These are phyloP conservation scores for Podosphaera xanthii DNA, from an alignment of 2,329 filamentous ascomycete species.

Conservation along the genomic window DNA sequence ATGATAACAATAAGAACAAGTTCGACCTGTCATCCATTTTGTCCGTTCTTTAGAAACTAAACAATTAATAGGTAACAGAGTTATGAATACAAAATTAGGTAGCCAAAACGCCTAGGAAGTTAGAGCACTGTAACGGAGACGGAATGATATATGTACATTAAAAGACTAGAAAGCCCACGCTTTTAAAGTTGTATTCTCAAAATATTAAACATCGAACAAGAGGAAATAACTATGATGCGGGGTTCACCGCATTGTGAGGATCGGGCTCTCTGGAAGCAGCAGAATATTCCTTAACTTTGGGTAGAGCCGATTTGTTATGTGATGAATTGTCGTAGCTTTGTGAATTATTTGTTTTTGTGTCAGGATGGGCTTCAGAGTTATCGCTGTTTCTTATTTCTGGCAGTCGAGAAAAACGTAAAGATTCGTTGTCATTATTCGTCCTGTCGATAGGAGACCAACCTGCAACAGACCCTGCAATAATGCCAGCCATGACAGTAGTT, in stretches of 20 bases:
- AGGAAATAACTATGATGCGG: neutral
- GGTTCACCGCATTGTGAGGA: neutral
- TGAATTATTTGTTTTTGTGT: constrained; percentile 24
- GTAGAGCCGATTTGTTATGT: neutral
- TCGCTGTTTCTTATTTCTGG: constrained; percentile 20
- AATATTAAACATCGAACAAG: neutral
- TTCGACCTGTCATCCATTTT: no score
- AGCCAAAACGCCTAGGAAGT: neutral
- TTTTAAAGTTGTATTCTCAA: neutral
- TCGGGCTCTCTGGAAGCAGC: neutral
- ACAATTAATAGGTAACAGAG: neutral
- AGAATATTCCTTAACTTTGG: neutral
- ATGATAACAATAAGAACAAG: no score
- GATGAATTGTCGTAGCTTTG: constrained; percentile 21
- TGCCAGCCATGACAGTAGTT: constrained; percentile 62
- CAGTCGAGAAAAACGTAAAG: constrained; percentile 13
- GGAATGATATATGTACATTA: neutral
- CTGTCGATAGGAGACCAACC: constrained; percentile 58
- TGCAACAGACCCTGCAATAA: constrained; percentile 53
- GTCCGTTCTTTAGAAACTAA: no score
- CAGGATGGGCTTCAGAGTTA: constrained; percentile 24
- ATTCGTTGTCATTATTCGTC: constrained; percentile 13
- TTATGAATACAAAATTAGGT: neutral
- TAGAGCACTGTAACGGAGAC: neutral
- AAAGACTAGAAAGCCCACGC: neutral